These are phyloP conservation scores for Microcyclosporella mali DNA, from an alignment of 2,329 filamentous ascomycete genomes.

Conservation along the genomic window DNA sequence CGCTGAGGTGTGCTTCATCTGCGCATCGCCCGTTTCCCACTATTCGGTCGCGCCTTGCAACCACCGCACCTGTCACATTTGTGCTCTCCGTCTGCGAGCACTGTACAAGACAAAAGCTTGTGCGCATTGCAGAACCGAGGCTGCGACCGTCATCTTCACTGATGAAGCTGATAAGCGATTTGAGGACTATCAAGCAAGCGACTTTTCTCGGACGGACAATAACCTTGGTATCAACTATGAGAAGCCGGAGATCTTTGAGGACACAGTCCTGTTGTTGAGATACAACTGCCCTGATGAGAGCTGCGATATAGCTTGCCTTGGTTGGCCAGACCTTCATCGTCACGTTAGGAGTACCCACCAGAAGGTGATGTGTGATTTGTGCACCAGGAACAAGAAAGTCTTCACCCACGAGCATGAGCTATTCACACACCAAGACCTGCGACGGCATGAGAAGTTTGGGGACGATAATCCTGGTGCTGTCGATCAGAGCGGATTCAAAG, in stretches of 20 bases:
- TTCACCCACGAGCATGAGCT: conserved; percentile 97
- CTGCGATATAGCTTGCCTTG: conserved; percentile 79
- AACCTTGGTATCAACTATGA: conserved; percentile 90
- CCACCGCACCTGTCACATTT: conserved; percentile 95
- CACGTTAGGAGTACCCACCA: conserved; percentile 78
- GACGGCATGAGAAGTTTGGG: conserved; percentile 81
- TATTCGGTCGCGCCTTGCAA: conserved; percentile 89
- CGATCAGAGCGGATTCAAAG: conserved; percentile 93
- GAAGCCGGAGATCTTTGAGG: conserved; percentile 80
- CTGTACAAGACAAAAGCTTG: conserved; percentile 96
- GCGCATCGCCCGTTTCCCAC: conserved; percentile 82
- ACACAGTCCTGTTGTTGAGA: conserved; percentile 77
- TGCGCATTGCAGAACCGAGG: conserved; percentile 82
- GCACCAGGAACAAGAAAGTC: conserved; percentile 90
- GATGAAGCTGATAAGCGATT: conserved; percentile 75
- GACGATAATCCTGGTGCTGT: conserved; percentile 84
- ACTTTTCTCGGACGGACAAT: conserved; percentile 72
- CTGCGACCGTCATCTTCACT: conserved; percentile 83
- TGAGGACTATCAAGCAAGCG: conserved; percentile 68
- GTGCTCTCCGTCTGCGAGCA: conserved; percentile 80
- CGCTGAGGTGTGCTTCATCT: conserved; percentile 92
- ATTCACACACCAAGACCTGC: conserved; percentile 73
- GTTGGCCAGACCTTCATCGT: conserved; percentile 70
- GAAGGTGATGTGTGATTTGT: conserved; percentile 86
- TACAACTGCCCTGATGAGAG: conserved; percentile 89